phyloP scores from a whole-genome alignment of 306 rosid genomes.

The Geum urbanum region DNA sequence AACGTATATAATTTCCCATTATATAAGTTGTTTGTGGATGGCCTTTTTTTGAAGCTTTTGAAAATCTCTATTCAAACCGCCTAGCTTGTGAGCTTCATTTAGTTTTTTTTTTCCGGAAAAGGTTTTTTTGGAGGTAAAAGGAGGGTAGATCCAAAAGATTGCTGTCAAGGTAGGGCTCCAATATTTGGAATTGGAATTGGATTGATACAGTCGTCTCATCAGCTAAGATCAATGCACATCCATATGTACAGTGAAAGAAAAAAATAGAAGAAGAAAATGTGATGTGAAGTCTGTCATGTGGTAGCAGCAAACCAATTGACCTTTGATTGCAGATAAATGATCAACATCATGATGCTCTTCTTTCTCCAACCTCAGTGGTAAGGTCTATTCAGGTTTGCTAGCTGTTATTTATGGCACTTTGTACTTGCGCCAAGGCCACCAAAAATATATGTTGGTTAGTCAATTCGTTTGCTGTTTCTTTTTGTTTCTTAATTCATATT shows the following conservation, averaged over 20 bases:
- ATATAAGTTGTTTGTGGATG: conserved; percentile 46
- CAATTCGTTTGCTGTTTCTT: no score
- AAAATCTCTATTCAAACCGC: conserved; percentile 20
- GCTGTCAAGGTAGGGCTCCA: conserved; percentile 32
- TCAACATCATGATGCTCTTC: not conserved
- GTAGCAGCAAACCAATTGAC: conserved; percentile 25
- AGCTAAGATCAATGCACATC: conserved; percentile 16
- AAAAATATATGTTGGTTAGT: no score
- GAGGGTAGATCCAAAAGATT: not conserved
- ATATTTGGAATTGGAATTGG: conserved; percentile 24
- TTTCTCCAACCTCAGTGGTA: not conserved
- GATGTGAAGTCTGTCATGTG: conserved; percentile 17
- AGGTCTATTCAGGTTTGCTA: conserved; percentile 7
- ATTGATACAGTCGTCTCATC: conserved; percentile 15
- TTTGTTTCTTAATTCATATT: no score
- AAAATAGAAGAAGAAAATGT: conserved; percentile 18
- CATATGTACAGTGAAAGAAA: conserved; percentile 25
- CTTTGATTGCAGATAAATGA: conserved; percentile 29
- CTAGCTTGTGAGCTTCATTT: conserved; percentile 39
- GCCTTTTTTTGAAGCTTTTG: conserved; percentile 41
- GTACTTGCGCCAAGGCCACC: not conserved
- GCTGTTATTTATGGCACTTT: not conserved
- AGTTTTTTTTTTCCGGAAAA: not conserved
- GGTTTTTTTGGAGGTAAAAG: not conserved
- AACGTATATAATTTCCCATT: conserved; percentile 17